phyloP scores from a whole-genome alignment of 2,329 filamentous ascomycete genomes.

The Scedosporium apiospermum region DNA sequence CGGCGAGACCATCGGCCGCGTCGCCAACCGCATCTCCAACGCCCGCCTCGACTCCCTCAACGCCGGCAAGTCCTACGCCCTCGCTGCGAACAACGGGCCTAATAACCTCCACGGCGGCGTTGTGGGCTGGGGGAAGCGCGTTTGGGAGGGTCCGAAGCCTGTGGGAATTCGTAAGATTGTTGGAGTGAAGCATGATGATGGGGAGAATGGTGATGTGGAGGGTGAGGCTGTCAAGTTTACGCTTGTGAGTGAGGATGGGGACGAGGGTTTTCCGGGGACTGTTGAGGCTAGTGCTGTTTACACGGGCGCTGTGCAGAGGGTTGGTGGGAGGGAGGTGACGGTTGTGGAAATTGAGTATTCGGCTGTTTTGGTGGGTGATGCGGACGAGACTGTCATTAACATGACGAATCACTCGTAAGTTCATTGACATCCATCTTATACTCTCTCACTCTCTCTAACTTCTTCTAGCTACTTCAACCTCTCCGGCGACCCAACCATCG shows the following conservation, averaged over 20 bases:
- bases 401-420: conserved; percentile 79
- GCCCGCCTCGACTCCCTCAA: conserved; percentile 67
- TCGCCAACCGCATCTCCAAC: conserved; percentile 70
- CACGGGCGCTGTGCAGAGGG: conserved; percentile 58
- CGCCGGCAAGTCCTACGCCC: conserved; percentile 51
- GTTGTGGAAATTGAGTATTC: conserved; percentile 85
- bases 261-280: conserved; percentile 84
- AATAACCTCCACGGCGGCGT: conserved; percentile 68
- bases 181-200: conserved; percentile 40
- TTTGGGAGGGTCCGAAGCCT: conserved; percentile 63
- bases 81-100: conserved; percentile 66
- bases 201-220: conserved; percentile 48
- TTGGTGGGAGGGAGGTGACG: conserved; percentile 52
- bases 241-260: conserved; percentile 64
- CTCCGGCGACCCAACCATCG: conserved; percentile 39
- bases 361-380: conserved; percentile 67
- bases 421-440: background rate
- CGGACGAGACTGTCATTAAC: conserved; percentile 84
- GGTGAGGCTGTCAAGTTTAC: conserved; percentile 59
- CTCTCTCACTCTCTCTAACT: background rate
- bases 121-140: conserved; percentile 71
- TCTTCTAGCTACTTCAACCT: conserved; percentile 54
- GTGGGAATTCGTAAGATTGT: conserved; percentile 42
- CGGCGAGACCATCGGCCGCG: conserved; percentile 83
- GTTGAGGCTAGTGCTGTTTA: conserved; percentile 73